Base-by-base conservation (phyloP, 2,329 filamentous ascomycete species). In the Cladosporium sp. region DNA sequence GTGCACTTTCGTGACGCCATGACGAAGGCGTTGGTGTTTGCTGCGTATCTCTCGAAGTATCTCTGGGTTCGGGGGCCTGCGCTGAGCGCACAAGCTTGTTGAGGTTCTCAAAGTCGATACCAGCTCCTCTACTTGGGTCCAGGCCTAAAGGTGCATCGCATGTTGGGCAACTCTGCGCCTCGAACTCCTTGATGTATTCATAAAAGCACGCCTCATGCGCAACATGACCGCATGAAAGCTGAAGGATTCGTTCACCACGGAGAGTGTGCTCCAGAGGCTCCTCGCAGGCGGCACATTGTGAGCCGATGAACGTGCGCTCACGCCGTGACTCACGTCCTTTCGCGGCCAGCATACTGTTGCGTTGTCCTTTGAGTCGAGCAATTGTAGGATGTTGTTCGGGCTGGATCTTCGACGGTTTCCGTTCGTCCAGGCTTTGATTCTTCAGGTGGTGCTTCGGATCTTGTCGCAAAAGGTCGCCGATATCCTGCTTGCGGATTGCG, bases 141-240 rank as follows among this genome's bases (percentile, higher is more conserved):
- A 99, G 83, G 68, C 93, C 92, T 62, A 99, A 82, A 24, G 95
- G 93, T 70, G 93, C 91, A 82, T 97, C 91, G 80, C 95, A 99
- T 70, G 92, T 91, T 32, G 95, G 95, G 80, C 95, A 99, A 75
- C 92, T 93, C 74, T 98, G 93, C 63, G 92, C 92, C 14, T 62
- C 65, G 67, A 94, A 91, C 75, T 97, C 94, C 74, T 92, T 91
- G 73, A 99, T 96, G 77, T 96, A 97, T 79, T 99, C 95, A 81
- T 98, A 98, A 77, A 99, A 98, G 80, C 95, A 99, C 41, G 94
- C 95, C 79, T 98, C 95, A 77, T 99, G 95, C 12, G 94, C 93
- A 67, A 99, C 94, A 79, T 99, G 95, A n/a, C 90, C 87, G 80
- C 95, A 99, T 6, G 93, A 96, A 74, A 99, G 95, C 77, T 98